phyloP scores from a whole-genome alignment of 1,284 basidiomycete species.

The Ceratobasidium sp. region DNA sequence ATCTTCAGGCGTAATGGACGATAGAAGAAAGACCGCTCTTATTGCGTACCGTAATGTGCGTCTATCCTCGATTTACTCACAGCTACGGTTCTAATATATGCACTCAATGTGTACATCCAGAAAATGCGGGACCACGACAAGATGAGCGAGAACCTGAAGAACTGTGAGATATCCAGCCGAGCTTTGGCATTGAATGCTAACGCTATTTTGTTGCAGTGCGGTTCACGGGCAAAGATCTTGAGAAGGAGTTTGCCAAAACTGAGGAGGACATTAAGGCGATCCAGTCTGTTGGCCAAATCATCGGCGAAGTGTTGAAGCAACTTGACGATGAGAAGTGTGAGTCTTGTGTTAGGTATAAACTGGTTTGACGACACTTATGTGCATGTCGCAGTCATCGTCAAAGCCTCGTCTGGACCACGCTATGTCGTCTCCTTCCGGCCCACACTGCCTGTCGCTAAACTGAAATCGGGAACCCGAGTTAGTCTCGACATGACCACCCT shows the following conservation, averaged over 20 bases:
- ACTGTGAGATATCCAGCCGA: constrained; percentile 64
- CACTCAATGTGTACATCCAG: constrained; percentile 58
- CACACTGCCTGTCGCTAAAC: constrained; percentile 88
- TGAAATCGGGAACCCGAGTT: constrained; percentile 94
- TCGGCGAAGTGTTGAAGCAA: constrained; percentile 99
- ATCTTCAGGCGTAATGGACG: constrained; percentile 55
- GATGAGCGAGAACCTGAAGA: constrained; percentile 86
- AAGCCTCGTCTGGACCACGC: constrained; percentile 97
- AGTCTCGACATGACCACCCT: constrained; percentile 99
- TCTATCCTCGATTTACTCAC: constrained; percentile 13
- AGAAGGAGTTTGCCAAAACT: constrained; percentile 92
- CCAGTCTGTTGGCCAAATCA: constrained; percentile 98
- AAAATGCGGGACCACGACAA: constrained; percentile 91
- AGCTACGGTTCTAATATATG: constrained; percentile 43
- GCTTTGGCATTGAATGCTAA: not conserved
- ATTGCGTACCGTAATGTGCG: constrained; percentile 73
- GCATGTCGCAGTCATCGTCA: constrained; percentile 86
- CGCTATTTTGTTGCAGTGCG: constrained; percentile 62
- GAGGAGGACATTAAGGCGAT: constrained; percentile 99
- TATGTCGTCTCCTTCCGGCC: constrained; percentile 99
- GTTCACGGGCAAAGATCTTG: constrained; percentile 86
- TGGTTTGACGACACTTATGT: constrained; percentile 8
- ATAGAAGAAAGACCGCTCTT: constrained; percentile 68
- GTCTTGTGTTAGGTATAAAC: constrained; percentile 53
- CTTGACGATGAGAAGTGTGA: constrained; percentile 96